phyloP scores from a whole-genome alignment of 2,329 filamentous ascomycete species.

The Sclerotinia glacialis region DNA sequence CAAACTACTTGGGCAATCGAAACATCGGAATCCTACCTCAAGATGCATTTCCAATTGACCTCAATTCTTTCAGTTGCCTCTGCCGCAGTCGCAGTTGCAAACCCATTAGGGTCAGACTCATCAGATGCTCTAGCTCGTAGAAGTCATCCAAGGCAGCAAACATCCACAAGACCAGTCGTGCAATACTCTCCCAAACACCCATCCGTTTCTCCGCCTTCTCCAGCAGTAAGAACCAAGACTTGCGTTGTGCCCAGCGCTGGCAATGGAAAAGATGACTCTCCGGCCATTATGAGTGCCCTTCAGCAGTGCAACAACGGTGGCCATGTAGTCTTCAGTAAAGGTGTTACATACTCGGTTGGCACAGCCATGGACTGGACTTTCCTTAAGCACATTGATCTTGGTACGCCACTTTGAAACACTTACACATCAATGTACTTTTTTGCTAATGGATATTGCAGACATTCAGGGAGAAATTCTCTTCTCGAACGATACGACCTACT shows the following conservation, averaged over 20 bases:
- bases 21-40: slow-evolving; percentile 17
- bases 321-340: slow-evolving; percentile 53
- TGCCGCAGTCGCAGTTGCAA: slow-evolving; percentile 30
- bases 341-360: slow-evolving; percentile 58
- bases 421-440: not conserved
- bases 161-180: slow-evolving; percentile 32
- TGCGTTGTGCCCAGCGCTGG: slow-evolving; percentile 37
- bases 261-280: slow-evolving; percentile 38
- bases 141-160: slow-evolving; percentile 28
- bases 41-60: slow-evolving; percentile 34
- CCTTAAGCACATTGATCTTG: slow-evolving; percentile 60
- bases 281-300: slow-evolving; percentile 53
- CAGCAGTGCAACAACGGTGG: slow-evolving; percentile 60
- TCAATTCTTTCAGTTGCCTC: slow-evolving; percentile 30
- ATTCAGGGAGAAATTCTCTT: slow-evolving; percentile 61
- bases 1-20: not conserved
- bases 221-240: slow-evolving; percentile 28
- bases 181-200: slow-evolving; percentile 32
- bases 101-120: slow-evolving; percentile 28
- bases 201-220: slow-evolving; percentile 24
- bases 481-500: slow-evolving; percentile 65
- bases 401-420: slow-evolving; percentile 37
- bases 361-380: slow-evolving; percentile 65
- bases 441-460: slow-evolving; percentile 41
- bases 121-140: slow-evolving; percentile 24